Conservation (phyloP, 805 yeast genomes). For the Lachancea mirantina region DNA sequence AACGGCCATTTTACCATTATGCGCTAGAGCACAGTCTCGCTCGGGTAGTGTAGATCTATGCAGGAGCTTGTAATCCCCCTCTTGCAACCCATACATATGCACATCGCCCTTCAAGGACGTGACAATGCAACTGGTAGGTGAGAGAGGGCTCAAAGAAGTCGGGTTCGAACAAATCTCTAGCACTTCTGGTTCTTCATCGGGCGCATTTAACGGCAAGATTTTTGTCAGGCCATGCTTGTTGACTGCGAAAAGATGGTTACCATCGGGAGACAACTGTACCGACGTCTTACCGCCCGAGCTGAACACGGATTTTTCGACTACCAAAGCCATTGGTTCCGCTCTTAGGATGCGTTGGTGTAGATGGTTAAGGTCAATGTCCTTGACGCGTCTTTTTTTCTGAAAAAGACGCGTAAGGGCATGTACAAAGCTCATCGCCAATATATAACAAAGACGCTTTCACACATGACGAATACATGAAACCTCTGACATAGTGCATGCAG, state of each 20-base stretch:
- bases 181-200: constrained; percentile 55
- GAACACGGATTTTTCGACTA: constrained; percentile 22
- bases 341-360: constrained; percentile 1
- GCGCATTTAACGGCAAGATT: constrained; percentile 39
- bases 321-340: constrained; percentile 5
- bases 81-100: constrained; percentile 15
- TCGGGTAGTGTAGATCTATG: constrained; percentile 32
- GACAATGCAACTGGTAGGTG: constrained; percentile 15
- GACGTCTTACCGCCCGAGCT: constrained; percentile 29
- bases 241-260: constrained; percentile 40
- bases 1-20: constrained; percentile 50
- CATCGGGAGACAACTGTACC: constrained; percentile 19
- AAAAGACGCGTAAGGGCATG: not conserved
- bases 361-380: no score
- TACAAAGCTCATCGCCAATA: not conserved
- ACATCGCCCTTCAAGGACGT: constrained; percentile 26
- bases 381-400: constrained; percentile 1
- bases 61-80: constrained; percentile 32
- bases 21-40: constrained; percentile 49
- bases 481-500: no score
- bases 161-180: constrained; percentile 44
- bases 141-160: constrained; percentile 33
- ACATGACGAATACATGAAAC: no score
- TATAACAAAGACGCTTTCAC: no score
- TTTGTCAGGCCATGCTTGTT: constrained; percentile 50